A percentile compares a stretch with the other conserved stretches of the same genome.
Conservation (phyloP, 352 stramenopile genomes). For the Pseudoperonospora humuli region DNA sequence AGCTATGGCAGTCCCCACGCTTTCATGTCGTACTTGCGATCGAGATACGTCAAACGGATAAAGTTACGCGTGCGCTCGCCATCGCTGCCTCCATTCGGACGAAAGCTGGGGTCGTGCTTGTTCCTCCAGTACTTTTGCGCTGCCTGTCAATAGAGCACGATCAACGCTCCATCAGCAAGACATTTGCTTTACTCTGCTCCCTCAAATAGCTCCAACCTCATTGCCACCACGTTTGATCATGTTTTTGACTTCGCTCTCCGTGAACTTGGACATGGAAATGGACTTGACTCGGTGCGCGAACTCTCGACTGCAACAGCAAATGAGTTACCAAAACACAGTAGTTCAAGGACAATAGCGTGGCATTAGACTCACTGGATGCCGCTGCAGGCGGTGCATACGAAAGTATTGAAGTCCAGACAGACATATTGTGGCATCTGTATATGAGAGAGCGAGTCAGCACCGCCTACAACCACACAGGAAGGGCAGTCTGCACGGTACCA, state of each 20-base stretch:
- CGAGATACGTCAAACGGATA: constrained; percentile 82
- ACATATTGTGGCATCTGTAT: constrained; percentile 88
- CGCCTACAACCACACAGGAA: background rate
- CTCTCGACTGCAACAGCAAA: constrained; percentile 50
- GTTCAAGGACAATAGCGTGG: background rate
- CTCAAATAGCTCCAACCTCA: constrained; percentile 34
- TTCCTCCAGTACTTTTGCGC: constrained; percentile 81
- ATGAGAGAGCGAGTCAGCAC: constrained; percentile 1
- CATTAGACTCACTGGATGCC: constrained; percentile 81
- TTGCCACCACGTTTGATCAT: constrained; percentile 87
- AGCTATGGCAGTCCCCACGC: background rate
- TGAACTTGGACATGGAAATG: constrained; percentile 92
- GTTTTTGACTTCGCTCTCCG: constrained; percentile 86
- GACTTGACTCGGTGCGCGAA: constrained; percentile 91
- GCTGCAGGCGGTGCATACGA: constrained; percentile 91
- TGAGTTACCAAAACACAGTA: constrained; percentile 1
- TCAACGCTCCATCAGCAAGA: background rate
- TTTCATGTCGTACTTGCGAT: constrained; percentile 56
- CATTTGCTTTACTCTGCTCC: background rate
- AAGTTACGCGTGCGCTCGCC: constrained; percentile 85
- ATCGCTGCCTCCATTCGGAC: constrained; percentile 57
- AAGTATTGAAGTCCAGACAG: constrained; percentile 90
- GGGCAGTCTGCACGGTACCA: constrained; percentile 32
- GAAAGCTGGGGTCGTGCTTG: constrained; percentile 77
- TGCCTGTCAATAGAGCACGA: constrained; percentile 25